Base-by-base conservation (phyloP, 768 basidiomycete species). In the Rickenella mellea region DNA sequence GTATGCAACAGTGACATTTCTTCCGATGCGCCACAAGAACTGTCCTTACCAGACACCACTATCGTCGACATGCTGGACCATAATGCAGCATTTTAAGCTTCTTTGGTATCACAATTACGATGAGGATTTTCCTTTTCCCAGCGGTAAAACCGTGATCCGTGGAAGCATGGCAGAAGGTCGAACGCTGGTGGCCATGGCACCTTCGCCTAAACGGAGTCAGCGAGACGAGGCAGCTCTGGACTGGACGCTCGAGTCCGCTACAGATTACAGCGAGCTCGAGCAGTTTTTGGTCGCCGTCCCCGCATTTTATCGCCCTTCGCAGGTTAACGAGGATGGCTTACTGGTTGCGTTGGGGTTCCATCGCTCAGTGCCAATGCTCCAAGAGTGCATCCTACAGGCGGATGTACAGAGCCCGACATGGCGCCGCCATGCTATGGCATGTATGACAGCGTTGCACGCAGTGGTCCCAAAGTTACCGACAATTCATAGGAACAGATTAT, bases 181-280 rank as follows among this genome's bases (percentile, higher is more conserved):
- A 15, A 66, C 65, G 47, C 29, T 48, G 2, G 60, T 60, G n/a
- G 65, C 66, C 2, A 57, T 55, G 8, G 54, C 56, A 17, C 62
- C 62, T 17, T 61, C 58, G 1, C 47, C 50, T 1, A 53, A 56
- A 33, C 63, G 65, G 14, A 63, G 67, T 49, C 46, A 57, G 33
- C 62, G 67, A 19, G 65, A 69, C 45, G 49, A 64, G n/a, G 51
- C 59, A 31, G 61, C 64, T 12, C 64, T 67, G 57, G 55, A 51
- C 21, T 69, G 67, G 67, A 59, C 65, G 10, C 41, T 69, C 28
- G 58, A 55, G 35, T 52, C 57, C n/a, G 49, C 66, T 11, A 58
- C 56, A 5, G 58, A 62, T 47, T 59, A 64, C 29, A 50, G 45
- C 42, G 62, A 65, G 46, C 49, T 67, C 7, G 63, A 66, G 45